Evolutionary conservation across 805 yeast genomes (phyloP).

Genomic region (Spencermartinsiella europaea): DNA sequence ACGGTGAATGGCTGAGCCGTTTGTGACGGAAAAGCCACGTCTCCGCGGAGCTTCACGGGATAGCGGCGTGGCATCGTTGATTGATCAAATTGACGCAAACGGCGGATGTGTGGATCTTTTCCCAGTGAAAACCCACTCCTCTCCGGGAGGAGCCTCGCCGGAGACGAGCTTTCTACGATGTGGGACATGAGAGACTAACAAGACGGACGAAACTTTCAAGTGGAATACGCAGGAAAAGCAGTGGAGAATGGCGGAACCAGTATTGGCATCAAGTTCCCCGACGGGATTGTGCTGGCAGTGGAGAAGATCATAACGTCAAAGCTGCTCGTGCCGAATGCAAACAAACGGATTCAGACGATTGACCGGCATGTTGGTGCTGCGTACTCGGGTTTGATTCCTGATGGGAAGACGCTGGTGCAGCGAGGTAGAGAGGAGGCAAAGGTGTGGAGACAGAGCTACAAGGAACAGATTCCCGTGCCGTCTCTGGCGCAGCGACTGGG

Average conservation of each 20-base stretch:
- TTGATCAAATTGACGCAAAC: no score
- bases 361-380: conserved; percentile 94
- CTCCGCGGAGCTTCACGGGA: no score
- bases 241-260: conserved; percentile 97
- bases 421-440: conserved; percentile 91
- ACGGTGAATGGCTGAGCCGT: no score
- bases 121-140: no score
- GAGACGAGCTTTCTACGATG: not conserved
- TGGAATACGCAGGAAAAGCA: conserved; percentile 95
- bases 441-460: conserved; percentile 69
- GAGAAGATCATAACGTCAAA: conserved; percentile 87
- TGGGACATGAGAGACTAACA: not conserved
- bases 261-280: conserved; percentile 84
- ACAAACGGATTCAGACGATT: conserved; percentile 85
- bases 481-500: conserved; percentile 84
- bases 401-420: conserved; percentile 88
- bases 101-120: no score
- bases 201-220: conserved; percentile 68
- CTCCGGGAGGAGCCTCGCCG: no score
- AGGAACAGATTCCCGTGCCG: conserved; percentile 70
- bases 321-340: conserved; percentile 80
- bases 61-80: no score
- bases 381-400: conserved; percentile 93
- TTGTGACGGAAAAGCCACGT: no score
- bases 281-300: conserved; percentile 96